These are phyloP conservation scores for Trichosporon inkin DNA, from an alignment of 1,284 basidiomycete species.

Conservation along the genomic window DNA sequence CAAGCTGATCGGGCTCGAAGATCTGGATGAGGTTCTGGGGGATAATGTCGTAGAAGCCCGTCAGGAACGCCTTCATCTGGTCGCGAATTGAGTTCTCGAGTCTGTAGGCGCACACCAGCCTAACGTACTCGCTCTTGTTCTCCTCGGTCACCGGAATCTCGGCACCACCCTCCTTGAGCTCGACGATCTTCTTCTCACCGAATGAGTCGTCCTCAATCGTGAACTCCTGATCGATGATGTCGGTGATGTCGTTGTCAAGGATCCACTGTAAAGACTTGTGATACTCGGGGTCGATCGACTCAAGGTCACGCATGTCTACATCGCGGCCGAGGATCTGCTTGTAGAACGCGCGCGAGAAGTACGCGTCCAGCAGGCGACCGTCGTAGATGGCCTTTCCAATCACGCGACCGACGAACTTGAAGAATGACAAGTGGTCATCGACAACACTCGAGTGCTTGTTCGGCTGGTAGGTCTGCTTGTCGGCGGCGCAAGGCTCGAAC, in stretches of 20 bases:
- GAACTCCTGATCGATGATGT: conserved; percentile 51
- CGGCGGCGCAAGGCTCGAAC: conserved; percentile 95
- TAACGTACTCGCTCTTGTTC: conserved; percentile 97
- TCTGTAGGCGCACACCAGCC: conserved; percentile 69
- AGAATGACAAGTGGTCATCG: conserved; percentile 91
- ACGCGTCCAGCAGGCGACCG: conserved; percentile 91
- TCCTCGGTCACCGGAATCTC: conserved; percentile 82
- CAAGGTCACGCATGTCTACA: conserved; percentile 88
- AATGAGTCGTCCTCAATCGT: conserved; percentile 62
- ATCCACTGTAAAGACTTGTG: conserved; percentile 53
- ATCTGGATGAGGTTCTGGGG: conserved; percentile 53
- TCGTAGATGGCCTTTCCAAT: conserved; percentile 91
- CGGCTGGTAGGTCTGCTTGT: conserved; percentile 90
- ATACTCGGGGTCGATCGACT: conserved; percentile 91
- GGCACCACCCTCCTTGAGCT: conserved; percentile 78
- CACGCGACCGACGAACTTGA: conserved; percentile 97
- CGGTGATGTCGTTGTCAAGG: conserved; percentile 51
- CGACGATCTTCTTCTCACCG: conserved; percentile 78
- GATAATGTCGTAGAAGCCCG: conserved; percentile 81
- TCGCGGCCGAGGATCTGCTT: conserved; percentile 85
- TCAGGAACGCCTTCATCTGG: conserved; percentile 87
- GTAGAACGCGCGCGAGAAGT: conserved; percentile 94
- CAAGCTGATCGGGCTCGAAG: conserved; percentile 97
- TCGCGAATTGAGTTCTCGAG: conserved; percentile 91
- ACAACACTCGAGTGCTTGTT: conserved; percentile 80